A percentile compares a stretch with the other conserved stretches of the same genome.
Evolutionary conservation across 371 early-diverging fungal genomes (phyloP).

Genomic region (Lichtheimia hyalospora): DNA sequence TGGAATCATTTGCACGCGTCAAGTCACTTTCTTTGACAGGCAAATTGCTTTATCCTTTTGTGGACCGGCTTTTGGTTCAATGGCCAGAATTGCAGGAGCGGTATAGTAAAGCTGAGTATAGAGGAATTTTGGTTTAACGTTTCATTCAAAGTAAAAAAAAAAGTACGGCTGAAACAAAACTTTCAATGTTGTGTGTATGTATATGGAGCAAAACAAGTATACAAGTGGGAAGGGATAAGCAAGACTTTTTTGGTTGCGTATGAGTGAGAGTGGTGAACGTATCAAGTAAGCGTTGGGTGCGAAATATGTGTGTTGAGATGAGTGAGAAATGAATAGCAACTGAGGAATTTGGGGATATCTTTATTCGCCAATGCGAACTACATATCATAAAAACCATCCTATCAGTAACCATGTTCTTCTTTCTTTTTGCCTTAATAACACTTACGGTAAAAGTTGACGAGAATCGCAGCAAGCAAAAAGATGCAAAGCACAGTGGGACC

Average conservation of each 20-base stretch:
- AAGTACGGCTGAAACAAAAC: not conserved
- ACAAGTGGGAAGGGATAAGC: too few species aligned
- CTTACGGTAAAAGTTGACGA: constrained; percentile 86
- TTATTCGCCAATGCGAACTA: constrained; percentile 7
- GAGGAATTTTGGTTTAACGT: constrained; percentile 71
- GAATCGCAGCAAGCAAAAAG: constrained; percentile 65
- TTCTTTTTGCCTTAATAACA: constrained; percentile 15
- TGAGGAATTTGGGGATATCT: not conserved
- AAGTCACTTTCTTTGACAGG: constrained; percentile 82
- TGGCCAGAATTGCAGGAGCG: constrained; percentile 70
- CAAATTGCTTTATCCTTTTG: constrained; percentile 74
- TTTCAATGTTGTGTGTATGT: not conserved
- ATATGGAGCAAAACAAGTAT: not conserved
- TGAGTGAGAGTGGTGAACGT: not conserved
- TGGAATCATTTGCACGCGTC: constrained; percentile 94
- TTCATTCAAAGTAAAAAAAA: not conserved
- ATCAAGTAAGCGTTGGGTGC: not conserved
- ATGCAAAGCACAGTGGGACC: constrained; percentile 56
- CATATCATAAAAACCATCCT: not conserved
- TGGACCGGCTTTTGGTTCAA: constrained; percentile 88
- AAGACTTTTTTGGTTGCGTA: not conserved
- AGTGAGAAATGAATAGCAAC: too few species aligned
- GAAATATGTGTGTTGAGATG: too few species aligned
- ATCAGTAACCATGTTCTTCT: too few species aligned
- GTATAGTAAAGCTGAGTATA: constrained; percentile 69